Evolutionary conservation across 2,329 filamentous ascomycete genomes (phyloP).

Genomic region (Xylogone sp.): DNA sequence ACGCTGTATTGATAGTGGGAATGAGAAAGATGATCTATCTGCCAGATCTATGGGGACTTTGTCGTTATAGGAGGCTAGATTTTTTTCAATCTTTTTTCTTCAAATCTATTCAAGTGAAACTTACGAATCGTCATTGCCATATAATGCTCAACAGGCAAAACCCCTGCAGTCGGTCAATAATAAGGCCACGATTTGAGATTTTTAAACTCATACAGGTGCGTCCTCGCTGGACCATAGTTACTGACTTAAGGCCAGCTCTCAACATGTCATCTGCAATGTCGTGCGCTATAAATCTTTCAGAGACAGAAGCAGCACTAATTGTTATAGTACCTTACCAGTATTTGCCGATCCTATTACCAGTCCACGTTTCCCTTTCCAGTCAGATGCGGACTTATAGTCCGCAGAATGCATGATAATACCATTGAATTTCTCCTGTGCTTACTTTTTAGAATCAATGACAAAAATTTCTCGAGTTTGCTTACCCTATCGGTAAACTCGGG

Average conservation of each 20-base stretch:
- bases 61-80: slow-evolving; percentile 8
- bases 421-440: slow-evolving; percentile 30
- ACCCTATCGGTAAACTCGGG: neutral
- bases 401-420: neutral
- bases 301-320: neutral
- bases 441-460: slow-evolving; percentile 54
- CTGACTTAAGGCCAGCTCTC: neutral
- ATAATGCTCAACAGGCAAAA: neutral
- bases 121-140: neutral
- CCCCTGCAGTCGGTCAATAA: neutral
- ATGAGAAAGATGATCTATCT: slow-evolving; percentile 6
- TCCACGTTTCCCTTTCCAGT: neutral
- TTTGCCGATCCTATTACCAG: neutral
- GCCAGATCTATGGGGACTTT: slow-evolving; percentile 6
- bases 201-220: neutral
- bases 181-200: too few species aligned
- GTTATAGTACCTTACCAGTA: neutral
- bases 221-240: neutral
- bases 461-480: slow-evolving; percentile 6
- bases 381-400: neutral
- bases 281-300: neutral
- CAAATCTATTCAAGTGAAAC: slow-evolving; percentile 41
- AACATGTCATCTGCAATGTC: slow-evolving; percentile 1
- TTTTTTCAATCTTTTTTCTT: neutral
- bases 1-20: slow-evolving; percentile 2